Conservation (phyloP, 2,329 filamentous ascomycete genomes). For the Aspergillus brunneoviolaceus region DNA sequence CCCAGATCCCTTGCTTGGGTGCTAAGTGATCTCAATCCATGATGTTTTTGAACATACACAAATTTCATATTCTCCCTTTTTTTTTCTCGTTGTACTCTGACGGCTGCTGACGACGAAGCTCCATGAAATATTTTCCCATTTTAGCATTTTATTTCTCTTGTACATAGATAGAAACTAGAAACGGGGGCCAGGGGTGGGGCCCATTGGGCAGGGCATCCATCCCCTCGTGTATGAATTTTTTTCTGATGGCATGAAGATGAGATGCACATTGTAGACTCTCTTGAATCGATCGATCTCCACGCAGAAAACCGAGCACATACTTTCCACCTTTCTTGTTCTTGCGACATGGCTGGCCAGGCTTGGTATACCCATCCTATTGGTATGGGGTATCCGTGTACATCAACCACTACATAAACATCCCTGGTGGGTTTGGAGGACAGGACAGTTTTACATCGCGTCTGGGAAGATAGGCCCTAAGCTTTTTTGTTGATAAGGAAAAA, state of each 20-base stretch:
- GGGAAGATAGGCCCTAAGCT: too few relatives aligned
- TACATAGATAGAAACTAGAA: slow-evolving; percentile 3
- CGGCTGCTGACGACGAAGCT: neutral
- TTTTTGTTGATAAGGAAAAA: neutral
- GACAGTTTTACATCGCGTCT: too few relatives aligned
- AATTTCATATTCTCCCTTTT: neutral
- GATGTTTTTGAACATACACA: neutral
- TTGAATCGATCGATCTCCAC: too few relatives aligned
- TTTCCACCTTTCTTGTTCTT: too few relatives aligned
- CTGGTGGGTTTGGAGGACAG: too few relatives aligned
- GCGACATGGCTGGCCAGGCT: too few relatives aligned
- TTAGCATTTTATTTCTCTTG: neutral
- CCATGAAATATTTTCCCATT: neutral
- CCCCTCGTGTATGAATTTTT: neutral
- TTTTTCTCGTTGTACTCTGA: neutral
- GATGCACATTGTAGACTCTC: too few relatives aligned
- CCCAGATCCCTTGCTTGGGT: neutral
- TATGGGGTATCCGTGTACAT: too few relatives aligned
- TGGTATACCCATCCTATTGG: too few relatives aligned
- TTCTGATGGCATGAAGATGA: neutral
- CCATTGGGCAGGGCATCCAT: neutral
- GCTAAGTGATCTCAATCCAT: neutral
- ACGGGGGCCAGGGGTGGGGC: neutral
- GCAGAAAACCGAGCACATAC: too few relatives aligned
- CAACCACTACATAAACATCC: too few relatives aligned